Evolutionary conservation across 148 eudicot genomes (phyloP).

Genomic region (Mesembryanthemum crystallinum): DNA sequence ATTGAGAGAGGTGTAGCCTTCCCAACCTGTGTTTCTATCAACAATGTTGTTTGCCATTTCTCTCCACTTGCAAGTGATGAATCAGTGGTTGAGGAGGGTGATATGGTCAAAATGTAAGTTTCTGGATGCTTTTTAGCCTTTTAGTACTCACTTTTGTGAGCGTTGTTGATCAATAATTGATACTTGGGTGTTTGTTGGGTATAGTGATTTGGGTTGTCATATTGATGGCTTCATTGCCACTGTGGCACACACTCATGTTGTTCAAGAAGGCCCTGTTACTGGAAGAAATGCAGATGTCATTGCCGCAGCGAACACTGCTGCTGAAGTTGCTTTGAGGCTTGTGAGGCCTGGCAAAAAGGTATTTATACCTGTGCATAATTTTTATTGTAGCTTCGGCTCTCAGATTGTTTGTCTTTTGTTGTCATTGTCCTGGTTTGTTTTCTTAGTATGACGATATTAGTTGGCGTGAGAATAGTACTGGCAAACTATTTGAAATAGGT

Average conservation of each 20-base stretch:
- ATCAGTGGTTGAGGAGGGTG: slow-evolving; percentile 75
- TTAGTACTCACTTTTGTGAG: not conserved
- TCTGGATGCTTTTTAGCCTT: not conserved
- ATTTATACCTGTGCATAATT: not conserved
- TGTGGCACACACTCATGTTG: slow-evolving; percentile 80
- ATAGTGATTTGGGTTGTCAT: slow-evolving; percentile 92
- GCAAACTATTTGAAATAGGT: too few species aligned
- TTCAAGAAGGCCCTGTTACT: slow-evolving; percentile 73
- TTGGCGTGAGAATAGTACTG: not conserved
- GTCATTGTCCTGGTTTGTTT: not conserved
- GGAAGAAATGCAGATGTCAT: slow-evolving; percentile 85
- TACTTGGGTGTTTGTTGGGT: slow-evolving; percentile 19
- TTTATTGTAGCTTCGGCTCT: not conserved
- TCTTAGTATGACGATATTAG: not conserved
- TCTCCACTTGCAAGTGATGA: slow-evolving; percentile 88
- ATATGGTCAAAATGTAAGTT: slow-evolving; percentile 75
- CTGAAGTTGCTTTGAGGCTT: slow-evolving; percentile 94
- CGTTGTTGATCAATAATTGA: not conserved
- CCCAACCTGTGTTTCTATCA: slow-evolving; percentile 87
- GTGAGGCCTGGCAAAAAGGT: slow-evolving; percentile 91
- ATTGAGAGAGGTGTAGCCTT: slow-evolving; percentile 92
- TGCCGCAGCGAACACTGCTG: slow-evolving; percentile 90
- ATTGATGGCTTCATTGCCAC: slow-evolving; percentile 92
- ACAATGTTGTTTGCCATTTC: slow-evolving; percentile 73
- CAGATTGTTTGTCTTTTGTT: not conserved